Conservation (phyloP, 148 eudicot species). For the Silene latifolia region DNA sequence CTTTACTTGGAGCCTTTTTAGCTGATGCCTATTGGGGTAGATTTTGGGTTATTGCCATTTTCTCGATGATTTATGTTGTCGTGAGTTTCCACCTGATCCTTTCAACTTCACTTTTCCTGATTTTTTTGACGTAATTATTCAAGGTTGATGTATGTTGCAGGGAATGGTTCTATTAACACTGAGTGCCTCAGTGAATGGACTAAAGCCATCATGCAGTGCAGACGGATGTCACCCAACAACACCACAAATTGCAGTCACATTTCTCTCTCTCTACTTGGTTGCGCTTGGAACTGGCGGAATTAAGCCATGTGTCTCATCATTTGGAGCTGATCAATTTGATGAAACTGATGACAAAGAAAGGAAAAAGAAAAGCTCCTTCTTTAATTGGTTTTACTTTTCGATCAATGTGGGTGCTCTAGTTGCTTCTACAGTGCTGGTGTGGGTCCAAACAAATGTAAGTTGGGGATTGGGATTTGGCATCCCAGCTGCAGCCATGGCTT, state of each 20-base stretch:
- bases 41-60: slow-evolving; percentile 62
- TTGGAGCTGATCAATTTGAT: slow-evolving; percentile 59
- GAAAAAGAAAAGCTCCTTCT: slow-evolving; percentile 44
- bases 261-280: slow-evolving; percentile 38
- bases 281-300: slow-evolving; percentile 62
- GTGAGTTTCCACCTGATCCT: slow-evolving; percentile 30
- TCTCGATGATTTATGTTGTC: slow-evolving; percentile 48
- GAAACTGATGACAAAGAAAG: slow-evolving; percentile 38
- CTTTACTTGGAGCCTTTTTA: slow-evolving; percentile 62
- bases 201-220: slow-evolving; percentile 20
- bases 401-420: slow-evolving; percentile 53
- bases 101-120: background rate
- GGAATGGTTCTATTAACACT: slow-evolving; percentile 48
- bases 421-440: slow-evolving; percentile 44
- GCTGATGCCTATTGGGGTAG: slow-evolving; percentile 66
- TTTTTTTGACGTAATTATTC: slow-evolving; percentile 16
- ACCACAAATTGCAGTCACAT: slow-evolving; percentile 15
- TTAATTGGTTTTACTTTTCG: slow-evolving; percentile 50
- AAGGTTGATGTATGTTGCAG: slow-evolving; percentile 8
- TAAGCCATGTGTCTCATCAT: slow-evolving; percentile 58
- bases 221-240: slow-evolving; percentile 3
- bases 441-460: slow-evolving; percentile 46
- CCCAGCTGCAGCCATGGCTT: slow-evolving; percentile 53
- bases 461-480: slow-evolving; percentile 57
- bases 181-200: slow-evolving; percentile 36